A percentile compares a stretch with the other conserved stretches of the same genome.
Conservation (phyloP, 495 filamentous ascomycete genomes). For the Penicillium parvum region DNA sequence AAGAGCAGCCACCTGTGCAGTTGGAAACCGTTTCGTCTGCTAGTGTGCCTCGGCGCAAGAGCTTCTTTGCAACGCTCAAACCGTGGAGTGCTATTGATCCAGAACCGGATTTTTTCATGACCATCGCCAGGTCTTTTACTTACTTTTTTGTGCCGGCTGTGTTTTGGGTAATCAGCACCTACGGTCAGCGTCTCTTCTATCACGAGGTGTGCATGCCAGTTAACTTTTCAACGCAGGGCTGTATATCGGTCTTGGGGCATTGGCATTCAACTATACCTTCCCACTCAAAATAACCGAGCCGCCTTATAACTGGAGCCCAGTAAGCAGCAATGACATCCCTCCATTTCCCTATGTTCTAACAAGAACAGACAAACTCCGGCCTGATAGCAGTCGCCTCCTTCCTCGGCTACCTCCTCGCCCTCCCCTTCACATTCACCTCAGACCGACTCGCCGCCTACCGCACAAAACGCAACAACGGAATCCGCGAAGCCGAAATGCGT, state of each 20-base stretch:
- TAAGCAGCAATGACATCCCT: neutral
- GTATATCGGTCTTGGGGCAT: slow-evolving; percentile 54
- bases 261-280: slow-evolving; percentile 59
- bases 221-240: slow-evolving; percentile 28
- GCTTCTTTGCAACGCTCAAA: slow-evolving; percentile 41
- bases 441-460: slow-evolving; percentile 53
- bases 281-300: slow-evolving; percentile 50
- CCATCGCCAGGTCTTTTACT: slow-evolving; percentile 48
- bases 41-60: slow-evolving; percentile 20
- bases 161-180: slow-evolving; percentile 55
- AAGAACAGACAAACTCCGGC: slow-evolving; percentile 45
- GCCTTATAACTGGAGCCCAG: slow-evolving; percentile 54
- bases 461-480: slow-evolving; percentile 49
- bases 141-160: slow-evolving; percentile 54
- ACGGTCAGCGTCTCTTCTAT: slow-evolving; percentile 15
- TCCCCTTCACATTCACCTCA: slow-evolving; percentile 53
- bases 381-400: slow-evolving; percentile 52
- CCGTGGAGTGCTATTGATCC: slow-evolving; percentile 40
- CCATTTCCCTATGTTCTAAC: neutral
- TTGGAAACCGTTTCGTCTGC: slow-evolving; percentile 14
- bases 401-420: slow-evolving; percentile 48
- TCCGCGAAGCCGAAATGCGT: slow-evolving; percentile 61
- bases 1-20: neutral
- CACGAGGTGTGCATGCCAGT: neutral
- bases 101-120: slow-evolving; percentile 40